Evolutionary conservation across 768 basidiomycete genomes (phyloP).

Genomic region (Lactifluus subvellereus): DNA sequence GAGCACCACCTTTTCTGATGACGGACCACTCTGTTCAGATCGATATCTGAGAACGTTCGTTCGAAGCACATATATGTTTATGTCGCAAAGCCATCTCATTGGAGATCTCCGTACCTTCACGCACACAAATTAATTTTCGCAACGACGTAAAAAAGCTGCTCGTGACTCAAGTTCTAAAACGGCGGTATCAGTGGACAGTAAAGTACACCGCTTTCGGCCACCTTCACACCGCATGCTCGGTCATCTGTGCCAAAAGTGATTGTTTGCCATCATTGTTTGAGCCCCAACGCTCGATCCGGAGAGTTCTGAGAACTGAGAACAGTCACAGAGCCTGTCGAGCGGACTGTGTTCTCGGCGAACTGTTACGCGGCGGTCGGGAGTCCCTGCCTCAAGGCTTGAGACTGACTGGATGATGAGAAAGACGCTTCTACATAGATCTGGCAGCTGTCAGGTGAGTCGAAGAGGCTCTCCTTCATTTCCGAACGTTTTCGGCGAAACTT

Average conservation of each 20-base stretch:
- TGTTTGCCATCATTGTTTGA: background rate
- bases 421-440: slow-evolving; percentile 9
- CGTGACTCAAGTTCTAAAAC: slow-evolving; percentile 8
- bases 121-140: background rate
- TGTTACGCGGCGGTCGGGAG: background rate
- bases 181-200: slow-evolving; percentile 5
- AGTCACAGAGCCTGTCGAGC: background rate
- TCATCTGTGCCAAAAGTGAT: background rate
- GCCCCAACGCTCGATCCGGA: background rate
- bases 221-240: slow-evolving; percentile 4
- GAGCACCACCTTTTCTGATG: background rate
- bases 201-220: slow-evolving; percentile 3
- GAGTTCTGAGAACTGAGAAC: background rate
- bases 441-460: slow-evolving; percentile 20
- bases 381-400: background rate
- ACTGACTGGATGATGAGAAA: slow-evolving; percentile 4
- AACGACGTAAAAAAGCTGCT: slow-evolving; percentile 10
- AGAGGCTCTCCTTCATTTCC: slow-evolving; percentile 9
- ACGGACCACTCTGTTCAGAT: slow-evolving; percentile 12
- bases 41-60: slow-evolving; percentile 19
- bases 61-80: slow-evolving; percentile 7
- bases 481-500: slow-evolving; percentile 3
- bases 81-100: slow-evolving; percentile 10
- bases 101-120: slow-evolving; percentile 14
- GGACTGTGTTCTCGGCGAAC: background rate